Percentiles rank a stretch among this genome's conserved stretches.
These are phyloP conservation scores for Tanacetum coccineum DNA, from an alignment of 129 eudicot genomes.

Conservation along the genomic window DNA sequence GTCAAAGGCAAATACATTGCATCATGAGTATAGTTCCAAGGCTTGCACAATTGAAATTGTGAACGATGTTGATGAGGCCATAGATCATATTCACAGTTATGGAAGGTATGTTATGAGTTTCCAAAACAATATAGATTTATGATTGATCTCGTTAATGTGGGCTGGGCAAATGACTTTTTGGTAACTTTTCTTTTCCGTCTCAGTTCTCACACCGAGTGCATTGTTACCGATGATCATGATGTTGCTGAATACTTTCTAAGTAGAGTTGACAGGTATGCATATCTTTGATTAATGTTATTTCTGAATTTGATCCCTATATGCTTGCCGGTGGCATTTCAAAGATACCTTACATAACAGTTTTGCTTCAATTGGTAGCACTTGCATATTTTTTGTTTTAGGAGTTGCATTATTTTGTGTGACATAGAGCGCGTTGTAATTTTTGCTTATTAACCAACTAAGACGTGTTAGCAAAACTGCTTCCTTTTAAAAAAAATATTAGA, in stretches of 20 bases:
- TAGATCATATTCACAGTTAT: conserved; percentile 67
- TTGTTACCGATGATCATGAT: conserved; percentile 59
- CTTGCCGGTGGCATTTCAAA: not conserved
- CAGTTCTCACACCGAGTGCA: conserved; percentile 95
- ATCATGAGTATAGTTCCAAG: conserved; percentile 65
- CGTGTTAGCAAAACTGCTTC: not conserved
- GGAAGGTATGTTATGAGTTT: conserved; percentile 57
- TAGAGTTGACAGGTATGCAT: conserved; percentile 76
- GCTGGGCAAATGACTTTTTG: not conserved
- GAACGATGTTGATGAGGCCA: conserved; percentile 70
- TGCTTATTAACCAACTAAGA: not conserved
- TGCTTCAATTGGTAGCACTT: too few relatives aligned
- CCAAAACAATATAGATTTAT: not conserved
- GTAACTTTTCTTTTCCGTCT: conserved; percentile 24
- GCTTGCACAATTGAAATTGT: conserved; percentile 89
- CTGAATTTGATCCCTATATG: not conserved
- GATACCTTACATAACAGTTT: conserved; percentile 4
- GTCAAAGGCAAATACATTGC: conserved; percentile 51
- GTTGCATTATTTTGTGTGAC: too few relatives aligned
- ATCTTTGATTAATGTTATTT: not conserved
- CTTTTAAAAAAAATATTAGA: not conserved
- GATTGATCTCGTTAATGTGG: not conserved
- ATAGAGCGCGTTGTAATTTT: not conserved
- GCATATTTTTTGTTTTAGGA: too few relatives aligned
- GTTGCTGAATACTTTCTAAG: conserved; percentile 65